Conservation (phyloP, 2,329 filamentous ascomycete species). For the Penicillium digitatum region DNA sequence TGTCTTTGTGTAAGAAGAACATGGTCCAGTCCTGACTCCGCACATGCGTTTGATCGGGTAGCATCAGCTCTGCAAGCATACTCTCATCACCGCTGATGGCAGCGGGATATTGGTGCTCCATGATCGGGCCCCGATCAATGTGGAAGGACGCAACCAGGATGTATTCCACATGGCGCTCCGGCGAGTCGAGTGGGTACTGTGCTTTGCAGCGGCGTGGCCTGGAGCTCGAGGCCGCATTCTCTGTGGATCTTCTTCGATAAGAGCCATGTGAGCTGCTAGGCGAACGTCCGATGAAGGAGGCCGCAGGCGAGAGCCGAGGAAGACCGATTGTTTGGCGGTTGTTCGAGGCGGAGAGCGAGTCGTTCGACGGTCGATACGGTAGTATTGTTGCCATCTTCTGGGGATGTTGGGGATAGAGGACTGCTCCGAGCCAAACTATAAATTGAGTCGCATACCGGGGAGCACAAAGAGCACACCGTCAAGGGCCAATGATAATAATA, state of each 20-base stretch:
- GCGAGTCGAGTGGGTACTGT: slow-evolving; percentile 69
- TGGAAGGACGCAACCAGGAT: slow-evolving; percentile 97
- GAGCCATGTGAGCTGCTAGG: slow-evolving; percentile 46
- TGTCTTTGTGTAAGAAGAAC: slow-evolving; percentile 97
- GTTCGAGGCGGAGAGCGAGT: slow-evolving; percentile 51
- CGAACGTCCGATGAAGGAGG: slow-evolving; percentile 51
- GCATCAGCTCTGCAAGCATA: slow-evolving; percentile 97
- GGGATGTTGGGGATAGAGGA: slow-evolving; percentile 12
- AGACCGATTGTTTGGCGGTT: slow-evolving; percentile 48
- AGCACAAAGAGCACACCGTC: neutral
- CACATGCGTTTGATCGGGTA: slow-evolving; percentile 93
- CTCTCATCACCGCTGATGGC: slow-evolving; percentile 96
- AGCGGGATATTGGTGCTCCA: slow-evolving; percentile 96
- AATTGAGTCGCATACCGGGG: slow-evolving; percentile 16
- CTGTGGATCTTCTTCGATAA: slow-evolving; percentile 36
- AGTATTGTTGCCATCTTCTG: slow-evolving; percentile 37
- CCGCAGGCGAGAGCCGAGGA: slow-evolving; percentile 58
- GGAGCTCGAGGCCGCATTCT: slow-evolving; percentile 45
- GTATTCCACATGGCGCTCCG: slow-evolving; percentile 96
- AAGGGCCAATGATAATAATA: slow-evolving; percentile 3
- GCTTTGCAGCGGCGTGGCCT: slow-evolving; percentile 60
- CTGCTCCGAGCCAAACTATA: slow-evolving; percentile 16
- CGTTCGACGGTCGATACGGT: slow-evolving; percentile 41
- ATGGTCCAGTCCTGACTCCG: slow-evolving; percentile 98
- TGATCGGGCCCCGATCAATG: slow-evolving; percentile 90